Base-by-base conservation (phyloP, 768 basidiomycete species). In the Panaeolus papilionaceus region DNA sequence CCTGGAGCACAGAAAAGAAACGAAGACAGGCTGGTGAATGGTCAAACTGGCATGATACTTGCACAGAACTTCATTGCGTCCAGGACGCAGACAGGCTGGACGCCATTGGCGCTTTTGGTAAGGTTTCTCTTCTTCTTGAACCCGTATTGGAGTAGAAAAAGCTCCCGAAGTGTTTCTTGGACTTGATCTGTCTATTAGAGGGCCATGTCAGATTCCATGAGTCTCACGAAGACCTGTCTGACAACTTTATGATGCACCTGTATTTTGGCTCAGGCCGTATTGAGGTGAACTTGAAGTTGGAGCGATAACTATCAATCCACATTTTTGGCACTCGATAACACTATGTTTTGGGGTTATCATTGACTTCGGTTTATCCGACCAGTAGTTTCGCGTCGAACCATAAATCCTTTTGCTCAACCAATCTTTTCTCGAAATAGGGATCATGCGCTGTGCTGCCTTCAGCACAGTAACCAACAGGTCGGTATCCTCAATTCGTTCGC, bases 1-100 rank as follows among this genome's bases (percentile, higher is more conserved):
- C 92, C 0, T 96, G 93, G 92, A 90, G 86, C 49, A 95, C 90
- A 2, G 95, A 96, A 77, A 91, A 89, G 75, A 87, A 83, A 68
- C 80, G 92, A 7, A 82, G 86, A 16, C 83, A 85, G 63, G 75
- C 78, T 2, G 89, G 87, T 0, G 68, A 79, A 64, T 87, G 91
- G 81, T 85, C 82, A 2, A 79, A 81, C 23, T 94, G 92, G 93
- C 91, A 94, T 70, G 78, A 85, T 6, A 78, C 81, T 38, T 95
- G 92, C 72, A 69, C 85, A 1, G 95, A 96, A 75, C 83, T 96
- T 38, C 92, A 93, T 74, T 94, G 86, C 67, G 91, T 93, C 0
- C 92, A 93, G 75, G 92, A 94, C 76, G 91, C 91, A 2, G 92
- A 93, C 75, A 82, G 92, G 62, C 77, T 94, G 38, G 92, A 94